A percentile compares a stretch with the other conserved stretches of the same genome.
These are phyloP conservation scores for Pythium periplocum DNA, from an alignment of 352 stramenopile species.

Conservation along the genomic window DNA sequence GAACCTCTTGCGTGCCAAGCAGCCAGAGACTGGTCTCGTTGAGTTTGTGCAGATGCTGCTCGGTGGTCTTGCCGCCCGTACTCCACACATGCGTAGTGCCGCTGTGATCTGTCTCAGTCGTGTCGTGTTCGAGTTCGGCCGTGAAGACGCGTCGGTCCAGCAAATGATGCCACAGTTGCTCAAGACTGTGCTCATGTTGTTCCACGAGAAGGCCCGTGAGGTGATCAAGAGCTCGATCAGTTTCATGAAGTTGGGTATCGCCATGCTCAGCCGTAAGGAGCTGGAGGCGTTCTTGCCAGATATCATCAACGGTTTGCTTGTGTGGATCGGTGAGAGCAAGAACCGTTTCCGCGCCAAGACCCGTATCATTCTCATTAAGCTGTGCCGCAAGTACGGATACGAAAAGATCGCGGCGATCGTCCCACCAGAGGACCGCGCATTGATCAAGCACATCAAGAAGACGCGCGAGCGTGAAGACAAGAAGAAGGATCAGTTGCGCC, in stretches of 20 bases:
- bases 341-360: conserved; percentile 94
- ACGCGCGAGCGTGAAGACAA: conserved; percentile 89
- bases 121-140: conserved; percentile 93
- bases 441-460: conserved; percentile 96
- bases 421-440: conserved; percentile 82
- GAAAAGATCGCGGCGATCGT: conserved; percentile 88
- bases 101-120: conserved; percentile 93
- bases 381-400: conserved; percentile 93
- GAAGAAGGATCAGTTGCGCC: conserved; percentile 46
- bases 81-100: conserved; percentile 94
- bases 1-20: conserved; percentile 58
- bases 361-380: conserved; percentile 94
- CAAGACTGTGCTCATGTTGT: conserved; percentile 89
- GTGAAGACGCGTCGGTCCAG: conserved; percentile 54
- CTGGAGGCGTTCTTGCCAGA: conserved; percentile 89
- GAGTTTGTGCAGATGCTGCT: conserved; percentile 93
- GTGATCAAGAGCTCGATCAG: conserved; percentile 95
- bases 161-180: conserved; percentile 85
- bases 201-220: conserved; percentile 93
- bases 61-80: conserved; percentile 89
- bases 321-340: conserved; percentile 93
- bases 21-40: conserved; percentile 63
- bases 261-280: conserved; percentile 84
- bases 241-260: conserved; percentile 95
- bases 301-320: conserved; percentile 89